Evolutionary conservation across 2,329 filamentous ascomycete species (phyloP).

Genomic region (Aspergillus sp.): DNA sequence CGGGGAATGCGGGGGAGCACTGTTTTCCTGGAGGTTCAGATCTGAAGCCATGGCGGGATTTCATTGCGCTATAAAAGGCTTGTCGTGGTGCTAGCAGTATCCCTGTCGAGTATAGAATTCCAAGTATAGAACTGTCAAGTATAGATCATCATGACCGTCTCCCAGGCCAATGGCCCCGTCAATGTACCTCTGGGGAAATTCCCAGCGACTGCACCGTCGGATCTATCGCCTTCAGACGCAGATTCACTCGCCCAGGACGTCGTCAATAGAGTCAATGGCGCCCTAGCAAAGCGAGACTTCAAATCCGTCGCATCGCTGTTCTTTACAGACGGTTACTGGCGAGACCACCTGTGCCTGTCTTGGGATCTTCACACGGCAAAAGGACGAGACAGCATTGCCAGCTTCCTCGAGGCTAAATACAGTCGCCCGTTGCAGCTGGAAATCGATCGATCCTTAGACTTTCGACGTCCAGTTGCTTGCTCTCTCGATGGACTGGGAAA

Average conservation of each 20-base stretch:
- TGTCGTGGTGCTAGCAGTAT: neutral
- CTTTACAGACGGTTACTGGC: conserved; percentile 55
- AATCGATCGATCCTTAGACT: conserved; percentile 34
- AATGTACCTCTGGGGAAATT: conserved; percentile 51
- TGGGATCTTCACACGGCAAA: conserved; percentile 58
- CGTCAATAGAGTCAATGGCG: conserved; percentile 41
- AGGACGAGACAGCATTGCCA: conserved; percentile 42
- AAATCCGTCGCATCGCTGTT: conserved; percentile 46
- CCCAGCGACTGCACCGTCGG: conserved; percentile 38
- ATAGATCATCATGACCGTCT: neutral
- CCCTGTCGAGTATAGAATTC: neutral
- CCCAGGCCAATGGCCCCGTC: conserved; percentile 47
- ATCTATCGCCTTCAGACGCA: conserved; percentile 32
- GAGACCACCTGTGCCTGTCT: conserved; percentile 58
- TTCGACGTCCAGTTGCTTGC: conserved; percentile 45
- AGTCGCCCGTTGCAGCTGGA: conserved; percentile 47
- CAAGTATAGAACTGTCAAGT: too few species aligned
- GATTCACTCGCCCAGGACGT: conserved; percentile 37
- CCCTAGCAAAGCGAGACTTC: conserved; percentile 36
- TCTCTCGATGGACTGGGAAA: conserved; percentile 53
- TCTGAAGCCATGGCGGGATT: neutral
- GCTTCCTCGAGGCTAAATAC: conserved; percentile 32
- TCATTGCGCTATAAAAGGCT: neutral
- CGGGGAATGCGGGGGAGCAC: neutral
- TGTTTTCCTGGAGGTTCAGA: neutral